These are phyloP conservation scores for Penicillium sp. DNA, from an alignment of 2,329 filamentous ascomycete species.

Conservation along the genomic window DNA sequence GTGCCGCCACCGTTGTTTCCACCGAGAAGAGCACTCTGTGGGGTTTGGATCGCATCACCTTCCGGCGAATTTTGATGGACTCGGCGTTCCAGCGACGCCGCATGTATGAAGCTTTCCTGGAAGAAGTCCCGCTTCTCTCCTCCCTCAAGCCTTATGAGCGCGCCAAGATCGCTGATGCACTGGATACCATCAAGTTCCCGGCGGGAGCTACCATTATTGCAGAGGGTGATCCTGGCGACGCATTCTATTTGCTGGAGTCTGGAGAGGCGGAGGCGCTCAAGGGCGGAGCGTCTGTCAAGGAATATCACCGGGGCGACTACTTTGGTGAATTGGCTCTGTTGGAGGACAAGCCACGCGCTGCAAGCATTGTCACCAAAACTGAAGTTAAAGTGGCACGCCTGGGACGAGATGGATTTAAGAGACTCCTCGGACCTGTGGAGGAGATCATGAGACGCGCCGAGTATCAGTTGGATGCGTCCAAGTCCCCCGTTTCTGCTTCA, in stretches of 20 bases:
- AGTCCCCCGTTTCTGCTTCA: slow-evolving; percentile 22
- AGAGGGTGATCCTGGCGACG: slow-evolving; percentile 86
- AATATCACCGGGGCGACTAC: slow-evolving; percentile 89
- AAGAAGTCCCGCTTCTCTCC: slow-evolving; percentile 83
- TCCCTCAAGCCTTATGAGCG: slow-evolving; percentile 88
- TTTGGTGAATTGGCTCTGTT: slow-evolving; percentile 93
- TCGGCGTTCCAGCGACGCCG: slow-evolving; percentile 92
- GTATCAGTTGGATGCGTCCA: slow-evolving; percentile 37
- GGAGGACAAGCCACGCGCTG: slow-evolving; percentile 89
- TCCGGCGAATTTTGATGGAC: slow-evolving; percentile 97
- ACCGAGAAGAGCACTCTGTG: slow-evolving; percentile 81
- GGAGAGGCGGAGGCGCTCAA: slow-evolving; percentile 88
- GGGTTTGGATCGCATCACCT: slow-evolving; percentile 93
- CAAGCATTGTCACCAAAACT: slow-evolving; percentile 77
- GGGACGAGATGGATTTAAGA: slow-evolving; percentile 91
- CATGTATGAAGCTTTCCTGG: slow-evolving; percentile 96
- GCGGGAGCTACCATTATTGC: slow-evolving; percentile 79
- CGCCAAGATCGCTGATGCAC: slow-evolving; percentile 93
- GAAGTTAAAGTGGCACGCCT: slow-evolving; percentile 92
- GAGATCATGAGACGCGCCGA: slow-evolving; percentile 79
- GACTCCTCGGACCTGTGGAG: slow-evolving; percentile 87
- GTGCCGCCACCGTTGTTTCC: slow-evolving; percentile 89
- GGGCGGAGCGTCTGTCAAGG: slow-evolving; percentile 69
- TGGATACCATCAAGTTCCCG: slow-evolving; percentile 85
- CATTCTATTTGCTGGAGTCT: slow-evolving; percentile 86